Evolutionary conservation across 2,329 filamentous ascomycete species (phyloP).

Genomic region (Talaromyces sp.): DNA sequence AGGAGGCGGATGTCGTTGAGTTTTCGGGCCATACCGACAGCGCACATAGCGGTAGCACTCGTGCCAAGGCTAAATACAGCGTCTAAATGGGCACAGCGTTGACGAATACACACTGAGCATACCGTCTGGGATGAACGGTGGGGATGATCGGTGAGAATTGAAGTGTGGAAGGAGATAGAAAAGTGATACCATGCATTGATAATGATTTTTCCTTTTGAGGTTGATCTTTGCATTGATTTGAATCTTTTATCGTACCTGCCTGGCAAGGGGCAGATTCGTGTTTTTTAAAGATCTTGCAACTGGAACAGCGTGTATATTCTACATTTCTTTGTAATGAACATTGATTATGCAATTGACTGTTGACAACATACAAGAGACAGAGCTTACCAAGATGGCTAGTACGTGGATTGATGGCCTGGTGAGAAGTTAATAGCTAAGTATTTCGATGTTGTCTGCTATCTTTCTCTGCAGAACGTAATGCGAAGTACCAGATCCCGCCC

Average conservation of each 20-base stretch:
- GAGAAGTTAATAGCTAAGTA: background rate
- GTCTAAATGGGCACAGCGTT: constrained; percentile 56
- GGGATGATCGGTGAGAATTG: background rate
- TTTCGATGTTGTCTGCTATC: background rate
- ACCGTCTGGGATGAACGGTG: background rate
- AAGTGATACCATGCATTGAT: constrained; percentile 20
- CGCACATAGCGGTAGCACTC: constrained; percentile 86
- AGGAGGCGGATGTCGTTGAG: constrained; percentile 73
- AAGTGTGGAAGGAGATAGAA: constrained; percentile 2
- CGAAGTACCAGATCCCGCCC: background rate
- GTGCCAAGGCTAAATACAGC: constrained; percentile 89
- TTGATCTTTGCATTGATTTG: constrained; percentile 13
- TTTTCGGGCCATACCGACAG: constrained; percentile 96
- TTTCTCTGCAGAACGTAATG: background rate
- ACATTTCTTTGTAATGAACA: constrained; percentile 17
- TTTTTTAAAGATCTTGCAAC: constrained; percentile 10
- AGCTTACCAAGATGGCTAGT: background rate
- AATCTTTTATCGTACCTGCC: constrained; percentile 15
- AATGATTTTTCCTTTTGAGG: constrained; percentile 11
- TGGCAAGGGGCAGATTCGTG: constrained; percentile 9
- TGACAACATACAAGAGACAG: background rate
- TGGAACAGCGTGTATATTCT: constrained; percentile 19
- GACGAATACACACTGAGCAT: background rate
- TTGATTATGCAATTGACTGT: constrained; percentile 5
- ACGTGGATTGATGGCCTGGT: background rate